Evolutionary conservation across 805 yeast genomes (phyloP).

Genomic region (Ogataea allantospora): DNA sequence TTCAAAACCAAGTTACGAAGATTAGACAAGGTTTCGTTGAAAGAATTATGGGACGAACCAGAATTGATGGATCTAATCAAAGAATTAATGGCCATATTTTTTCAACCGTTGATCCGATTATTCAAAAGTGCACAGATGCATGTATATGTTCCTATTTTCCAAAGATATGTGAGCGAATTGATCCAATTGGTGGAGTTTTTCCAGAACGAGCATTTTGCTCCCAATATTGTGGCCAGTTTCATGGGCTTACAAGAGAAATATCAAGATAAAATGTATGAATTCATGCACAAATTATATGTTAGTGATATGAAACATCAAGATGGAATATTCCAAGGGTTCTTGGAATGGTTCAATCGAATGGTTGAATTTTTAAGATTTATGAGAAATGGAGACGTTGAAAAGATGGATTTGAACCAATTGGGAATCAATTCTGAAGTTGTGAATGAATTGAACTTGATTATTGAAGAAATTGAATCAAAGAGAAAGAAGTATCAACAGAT

Average conservation of each 20-base stretch:
- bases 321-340: constrained; percentile 62
- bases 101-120: constrained; percentile 68
- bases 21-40: constrained; percentile 72
- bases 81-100: constrained; percentile 68
- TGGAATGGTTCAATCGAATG: constrained; percentile 71
- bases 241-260: constrained; percentile 67
- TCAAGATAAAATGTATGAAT: constrained; percentile 67
- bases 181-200: constrained; percentile 52
- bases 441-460: constrained; percentile 40
- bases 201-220: constrained; percentile 44
- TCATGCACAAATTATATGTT: constrained; percentile 78
- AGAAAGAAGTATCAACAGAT: constrained; percentile 37
- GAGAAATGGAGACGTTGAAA: constrained; percentile 40
- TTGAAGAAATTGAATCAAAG: constrained; percentile 38
- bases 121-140: constrained; percentile 67
- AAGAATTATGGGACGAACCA: constrained; percentile 82
- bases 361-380: constrained; percentile 64
- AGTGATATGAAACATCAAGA: constrained; percentile 54
- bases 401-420: constrained; percentile 45
- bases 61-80: constrained; percentile 73
- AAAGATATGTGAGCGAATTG: constrained; percentile 66
- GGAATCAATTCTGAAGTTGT: constrained; percentile 34
- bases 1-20: constrained; percentile 63
- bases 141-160: constrained; percentile 61
- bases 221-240: constrained; percentile 66